Percentiles rank a stretch among this genome's conserved stretches.
phyloP scores from a whole-genome alignment of 1,139 yeast genomes.

The Suhomyces terraborum region DNA sequence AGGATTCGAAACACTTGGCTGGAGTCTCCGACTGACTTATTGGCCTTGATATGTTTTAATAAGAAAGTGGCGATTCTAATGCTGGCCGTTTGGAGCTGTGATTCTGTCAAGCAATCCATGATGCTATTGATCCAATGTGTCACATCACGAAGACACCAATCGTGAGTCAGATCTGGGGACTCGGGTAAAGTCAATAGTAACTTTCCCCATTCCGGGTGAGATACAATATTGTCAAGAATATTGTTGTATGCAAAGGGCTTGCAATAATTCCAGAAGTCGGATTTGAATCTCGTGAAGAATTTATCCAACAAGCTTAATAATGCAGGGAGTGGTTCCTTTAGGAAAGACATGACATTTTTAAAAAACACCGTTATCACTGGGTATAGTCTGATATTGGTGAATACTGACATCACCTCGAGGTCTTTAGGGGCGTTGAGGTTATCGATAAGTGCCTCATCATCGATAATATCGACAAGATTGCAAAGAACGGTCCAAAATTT shows the following conservation, averaged over 20 bases:
- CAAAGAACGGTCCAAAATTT: slow-evolving; percentile 56
- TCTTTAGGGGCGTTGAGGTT: slow-evolving; percentile 47
- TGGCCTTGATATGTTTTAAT: slow-evolving; percentile 24
- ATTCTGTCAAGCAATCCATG: slow-evolving; percentile 35
- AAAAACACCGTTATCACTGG: slow-evolving; percentile 49
- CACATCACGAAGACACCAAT: slow-evolving; percentile 31
- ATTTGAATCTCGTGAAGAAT: slow-evolving; percentile 41
- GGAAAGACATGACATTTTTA: slow-evolving; percentile 52
- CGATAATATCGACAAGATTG: slow-evolving; percentile 43
- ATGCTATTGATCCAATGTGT: slow-evolving; percentile 46
- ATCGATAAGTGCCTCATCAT: slow-evolving; percentile 39
- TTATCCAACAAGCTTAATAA: slow-evolving; percentile 49
- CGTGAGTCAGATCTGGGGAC: slow-evolving; percentile 1
- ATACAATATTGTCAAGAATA: slow-evolving; percentile 54
- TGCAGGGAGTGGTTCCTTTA: slow-evolving; percentile 56
- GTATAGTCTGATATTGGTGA: slow-evolving; percentile 41
- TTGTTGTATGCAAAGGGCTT: slow-evolving; percentile 55
- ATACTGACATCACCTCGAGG: slow-evolving; percentile 42
- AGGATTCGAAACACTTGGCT: slow-evolving; percentile 2
- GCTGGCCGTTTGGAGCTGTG: slow-evolving; percentile 45
- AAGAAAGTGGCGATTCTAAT: slow-evolving; percentile 42
- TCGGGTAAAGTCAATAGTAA: slow-evolving; percentile 19
- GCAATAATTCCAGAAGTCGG: slow-evolving; percentile 52
- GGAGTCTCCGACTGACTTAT: background rate
- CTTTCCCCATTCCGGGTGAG: slow-evolving; percentile 38